phyloP scores from a whole-genome alignment of 768 basidiomycete genomes.

The Russula sp. region DNA sequence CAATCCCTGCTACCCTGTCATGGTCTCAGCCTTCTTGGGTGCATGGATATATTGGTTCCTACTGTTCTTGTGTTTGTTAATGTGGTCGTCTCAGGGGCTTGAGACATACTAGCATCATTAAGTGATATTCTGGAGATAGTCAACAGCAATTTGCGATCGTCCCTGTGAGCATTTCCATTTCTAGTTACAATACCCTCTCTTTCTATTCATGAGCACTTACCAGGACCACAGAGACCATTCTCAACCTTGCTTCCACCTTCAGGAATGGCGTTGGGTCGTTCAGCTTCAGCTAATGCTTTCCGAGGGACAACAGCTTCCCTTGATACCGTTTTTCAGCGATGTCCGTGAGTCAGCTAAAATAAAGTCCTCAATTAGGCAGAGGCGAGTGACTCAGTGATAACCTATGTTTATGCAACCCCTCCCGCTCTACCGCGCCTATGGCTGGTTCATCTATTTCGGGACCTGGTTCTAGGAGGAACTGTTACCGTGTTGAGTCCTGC shows the following conservation, averaged over 20 bases:
- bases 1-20: too few species aligned
- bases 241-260: slow-evolving; percentile 47
- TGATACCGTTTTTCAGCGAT: slow-evolving; percentile 51
- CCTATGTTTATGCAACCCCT: slow-evolving; percentile 35
- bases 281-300: slow-evolving; percentile 38
- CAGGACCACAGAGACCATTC: slow-evolving; percentile 31
- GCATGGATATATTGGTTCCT: too few species aligned
- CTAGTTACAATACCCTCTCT: not conserved
- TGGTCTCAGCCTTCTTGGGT: too few species aligned
- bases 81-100: too few species aligned
- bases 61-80: too few species aligned
- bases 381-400: slow-evolving; percentile 8
- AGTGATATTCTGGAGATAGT: slow-evolving; percentile 9
- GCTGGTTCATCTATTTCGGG: slow-evolving; percentile 32
- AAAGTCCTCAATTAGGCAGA: too few species aligned
- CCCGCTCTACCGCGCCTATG: not conserved
- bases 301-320: slow-evolving; percentile 40
- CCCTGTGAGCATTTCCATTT: slow-evolving; percentile 6
- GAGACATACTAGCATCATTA: not conserved
- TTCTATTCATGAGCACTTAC: not conserved
- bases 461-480: slow-evolving; percentile 56
- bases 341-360: slow-evolving; percentile 37
- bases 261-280: slow-evolving; percentile 48
- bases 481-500: slow-evolving; percentile 40
- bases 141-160: slow-evolving; percentile 8